Conservation (phyloP, 2,329 filamentous ascomycete genomes). For the Colletotrichum neosansevieriae region DNA sequence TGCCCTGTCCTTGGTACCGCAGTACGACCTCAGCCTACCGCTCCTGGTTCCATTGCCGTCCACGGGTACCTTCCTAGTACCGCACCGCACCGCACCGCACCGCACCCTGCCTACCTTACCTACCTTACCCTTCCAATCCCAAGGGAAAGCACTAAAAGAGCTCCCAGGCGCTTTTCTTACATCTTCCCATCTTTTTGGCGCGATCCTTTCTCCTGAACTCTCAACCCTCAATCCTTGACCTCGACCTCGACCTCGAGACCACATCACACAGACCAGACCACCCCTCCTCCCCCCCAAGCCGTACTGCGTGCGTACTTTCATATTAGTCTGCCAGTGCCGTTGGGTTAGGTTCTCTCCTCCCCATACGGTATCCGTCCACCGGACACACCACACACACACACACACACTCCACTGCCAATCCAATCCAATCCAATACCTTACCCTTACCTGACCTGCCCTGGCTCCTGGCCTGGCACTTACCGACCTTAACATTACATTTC, state of each 20-base stretch:
- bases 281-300: no score
- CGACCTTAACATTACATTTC: constrained; percentile 39
- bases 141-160: no score
- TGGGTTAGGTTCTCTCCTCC: no score
- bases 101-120: constrained; percentile 14
- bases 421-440: neutral
- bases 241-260: no score
- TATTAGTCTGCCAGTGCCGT: no score
- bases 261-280: no score
- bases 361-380: no score
- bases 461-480: constrained; percentile 10
- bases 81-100: constrained; percentile 38
- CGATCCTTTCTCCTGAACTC: constrained; percentile 31
- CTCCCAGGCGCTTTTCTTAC: constrained; percentile 23
- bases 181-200: constrained; percentile 36
- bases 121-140: constrained; percentile 9
- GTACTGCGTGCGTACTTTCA: no score
- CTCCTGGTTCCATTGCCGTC: constrained; percentile 16
- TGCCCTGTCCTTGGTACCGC: constrained; percentile 22
- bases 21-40: neutral
- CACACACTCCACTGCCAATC: constrained; percentile 17
- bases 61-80: constrained; percentile 25
- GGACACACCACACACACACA: neutral
- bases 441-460: neutral
- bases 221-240: constrained; percentile 9